Percentiles rank a stretch among this genome's conserved stretches.
Conservation (phyloP, 2,329 filamentous ascomycete species). For the Xylaria sp. region DNA sequence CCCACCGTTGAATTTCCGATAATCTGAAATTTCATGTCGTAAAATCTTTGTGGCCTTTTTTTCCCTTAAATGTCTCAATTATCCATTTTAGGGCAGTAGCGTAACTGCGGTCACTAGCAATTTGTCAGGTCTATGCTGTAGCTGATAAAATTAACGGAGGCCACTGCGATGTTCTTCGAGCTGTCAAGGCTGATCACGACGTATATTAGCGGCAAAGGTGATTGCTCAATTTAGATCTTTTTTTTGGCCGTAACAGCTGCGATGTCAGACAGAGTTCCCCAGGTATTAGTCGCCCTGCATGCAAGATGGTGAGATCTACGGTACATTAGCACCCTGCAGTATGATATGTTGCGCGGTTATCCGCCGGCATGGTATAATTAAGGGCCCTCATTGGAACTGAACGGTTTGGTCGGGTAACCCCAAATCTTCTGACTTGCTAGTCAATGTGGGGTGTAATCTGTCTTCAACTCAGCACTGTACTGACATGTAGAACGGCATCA, state of each 20-base stretch:
- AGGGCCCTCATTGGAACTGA: not conserved
- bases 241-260: not conserved
- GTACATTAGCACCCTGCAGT: slow-evolving; percentile 6
- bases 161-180: slow-evolving; percentile 2
- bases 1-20: too few species aligned
- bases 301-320: slow-evolving; percentile 5
- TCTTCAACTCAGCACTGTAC: not conserved
- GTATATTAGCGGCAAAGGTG: not conserved
- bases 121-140: too few species aligned
- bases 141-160: not conserved
- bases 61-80: too few species aligned
- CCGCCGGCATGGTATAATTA: not conserved
- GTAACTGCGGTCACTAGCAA: too few species aligned
- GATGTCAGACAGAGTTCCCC: slow-evolving; percentile 1
- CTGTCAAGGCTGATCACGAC: not conserved
- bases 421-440: not conserved
- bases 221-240: not conserved
- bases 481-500: not conserved
- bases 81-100: too few species aligned
- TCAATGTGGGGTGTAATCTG: not conserved
- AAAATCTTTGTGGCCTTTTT: too few species aligned
- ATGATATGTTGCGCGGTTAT: not conserved
- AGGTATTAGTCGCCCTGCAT: not conserved
- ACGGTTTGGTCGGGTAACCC: not conserved
- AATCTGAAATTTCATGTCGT: too few species aligned